Conservation (phyloP, 306 rosid genomes). For the Oxytropis ochrocephala region DNA sequence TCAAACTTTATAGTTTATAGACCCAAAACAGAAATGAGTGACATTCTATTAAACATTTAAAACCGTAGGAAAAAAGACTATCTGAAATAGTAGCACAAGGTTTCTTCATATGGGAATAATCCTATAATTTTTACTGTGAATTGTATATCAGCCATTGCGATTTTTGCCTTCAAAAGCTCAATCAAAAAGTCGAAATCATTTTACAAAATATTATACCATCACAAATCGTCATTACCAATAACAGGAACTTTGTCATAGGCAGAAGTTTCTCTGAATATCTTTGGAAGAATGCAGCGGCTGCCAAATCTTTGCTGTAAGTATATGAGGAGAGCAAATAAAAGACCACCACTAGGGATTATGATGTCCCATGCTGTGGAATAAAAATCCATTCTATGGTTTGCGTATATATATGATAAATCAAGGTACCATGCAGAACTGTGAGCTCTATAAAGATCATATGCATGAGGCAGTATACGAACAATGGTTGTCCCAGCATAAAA, state of each 20-base stretch:
- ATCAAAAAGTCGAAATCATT: neutral
- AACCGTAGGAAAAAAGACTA: neutral
- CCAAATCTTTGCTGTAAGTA: slow-evolving; percentile 84
- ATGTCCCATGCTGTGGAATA: slow-evolving; percentile 89
- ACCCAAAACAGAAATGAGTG: neutral
- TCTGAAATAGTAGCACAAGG: neutral
- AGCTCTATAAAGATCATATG: slow-evolving; percentile 79
- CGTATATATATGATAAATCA: slow-evolving; percentile 60
- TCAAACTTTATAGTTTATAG: neutral
- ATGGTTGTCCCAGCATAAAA: slow-evolving; percentile 66
- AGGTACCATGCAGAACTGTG: slow-evolving; percentile 52
- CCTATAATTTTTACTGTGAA: neutral
- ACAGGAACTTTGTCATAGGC: slow-evolving; percentile 67
- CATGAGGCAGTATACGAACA: slow-evolving; percentile 79
- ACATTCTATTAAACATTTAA: neutral
- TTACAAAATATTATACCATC: slow-evolving; percentile 15
- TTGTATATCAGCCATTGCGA: slow-evolving; percentile 15
- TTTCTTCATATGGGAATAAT: neutral
- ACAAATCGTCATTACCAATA: slow-evolving; percentile 66
- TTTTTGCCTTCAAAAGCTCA: slow-evolving; percentile 2
- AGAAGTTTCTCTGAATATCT: slow-evolving; percentile 39
- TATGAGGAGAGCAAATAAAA: slow-evolving; percentile 49
- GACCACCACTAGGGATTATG: slow-evolving; percentile 49
- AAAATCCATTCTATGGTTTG: slow-evolving; percentile 63
- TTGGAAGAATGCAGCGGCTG: slow-evolving; percentile 65